Conservation (phyloP, 1,284 basidiomycete genomes). For the Boletellus deceptivus region DNA sequence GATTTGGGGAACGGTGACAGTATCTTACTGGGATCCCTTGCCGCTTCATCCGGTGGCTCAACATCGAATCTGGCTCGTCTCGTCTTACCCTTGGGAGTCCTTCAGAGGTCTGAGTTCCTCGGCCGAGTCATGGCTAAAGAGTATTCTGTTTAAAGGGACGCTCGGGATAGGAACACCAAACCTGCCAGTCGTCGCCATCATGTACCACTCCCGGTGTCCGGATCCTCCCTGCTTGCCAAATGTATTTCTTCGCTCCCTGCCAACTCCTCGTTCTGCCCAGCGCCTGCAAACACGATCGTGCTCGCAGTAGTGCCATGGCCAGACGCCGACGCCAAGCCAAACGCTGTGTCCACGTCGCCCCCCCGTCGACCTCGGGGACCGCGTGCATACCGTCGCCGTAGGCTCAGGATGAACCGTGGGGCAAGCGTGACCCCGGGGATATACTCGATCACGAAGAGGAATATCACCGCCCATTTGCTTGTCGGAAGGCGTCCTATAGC, state of each 20-base stretch:
- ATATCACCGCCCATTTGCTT: background rate
- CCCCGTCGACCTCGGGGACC: background rate
- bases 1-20: too few relatives aligned
- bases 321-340: background rate
- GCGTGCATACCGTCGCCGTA: slow-evolving; percentile 4
- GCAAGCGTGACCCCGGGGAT: background rate
- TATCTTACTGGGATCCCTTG: too few relatives aligned
- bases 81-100: too few relatives aligned
- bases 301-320: background rate
- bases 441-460: background rate
- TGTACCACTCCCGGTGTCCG: background rate
- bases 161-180: too few relatives aligned
- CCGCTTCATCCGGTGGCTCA: too few relatives aligned
- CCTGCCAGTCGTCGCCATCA: background rate
- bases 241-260: background rate
- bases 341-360: background rate
- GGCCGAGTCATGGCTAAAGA: too few relatives aligned
- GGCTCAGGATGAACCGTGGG: slow-evolving; percentile 9
- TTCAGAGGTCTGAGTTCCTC: too few relatives aligned
- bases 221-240: background rate
- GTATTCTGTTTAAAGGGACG: too few relatives aligned
- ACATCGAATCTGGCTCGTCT: too few relatives aligned
- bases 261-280: background rate
- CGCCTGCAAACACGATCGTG: background rate
- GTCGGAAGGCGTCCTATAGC: background rate